phyloP scores from a whole-genome alignment of 106 monocot genomes.

The Xerophyta viscosa region DNA sequence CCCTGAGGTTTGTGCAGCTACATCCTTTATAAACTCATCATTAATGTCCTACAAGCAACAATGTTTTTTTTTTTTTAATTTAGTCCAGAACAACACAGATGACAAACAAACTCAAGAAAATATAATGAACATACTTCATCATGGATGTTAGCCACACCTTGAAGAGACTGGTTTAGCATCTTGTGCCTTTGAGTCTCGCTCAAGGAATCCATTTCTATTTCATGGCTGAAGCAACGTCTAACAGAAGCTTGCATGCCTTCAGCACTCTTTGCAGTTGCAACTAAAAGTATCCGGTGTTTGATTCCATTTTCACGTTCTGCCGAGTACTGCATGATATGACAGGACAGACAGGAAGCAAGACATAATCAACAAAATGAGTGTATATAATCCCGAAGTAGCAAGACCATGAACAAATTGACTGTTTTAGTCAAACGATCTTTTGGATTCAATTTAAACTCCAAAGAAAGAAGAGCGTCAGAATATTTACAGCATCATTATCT shows the following conservation, averaged over 20 bases:
- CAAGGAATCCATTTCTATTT: constrained; percentile 59
- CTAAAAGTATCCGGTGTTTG: constrained; percentile 48
- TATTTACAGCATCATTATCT: constrained; percentile 39
- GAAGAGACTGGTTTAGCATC: constrained; percentile 49
- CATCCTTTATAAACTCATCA: constrained; percentile 45
- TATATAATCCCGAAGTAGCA: too few relatives aligned
- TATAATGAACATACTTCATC: constrained; percentile 33
- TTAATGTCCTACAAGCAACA: constrained; percentile 41
- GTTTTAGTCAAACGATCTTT: too few relatives aligned
- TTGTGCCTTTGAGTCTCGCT: constrained; percentile 50
- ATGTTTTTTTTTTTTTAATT: not conserved
- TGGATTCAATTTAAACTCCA: too few relatives aligned
- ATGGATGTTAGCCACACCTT: constrained; percentile 23
- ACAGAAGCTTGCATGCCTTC: constrained; percentile 61
- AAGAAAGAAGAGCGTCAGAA: not conserved
- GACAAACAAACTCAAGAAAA: not conserved
- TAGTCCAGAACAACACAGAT: not conserved
- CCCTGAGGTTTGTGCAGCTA: constrained; percentile 75
- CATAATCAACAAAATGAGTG: too few relatives aligned
- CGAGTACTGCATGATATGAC: constrained; percentile 28
- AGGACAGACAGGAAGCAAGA: not conserved
- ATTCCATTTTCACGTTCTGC: constrained; percentile 32
- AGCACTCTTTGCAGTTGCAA: constrained; percentile 66
- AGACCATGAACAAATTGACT: too few relatives aligned
- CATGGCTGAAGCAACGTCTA: constrained; percentile 88